Percentiles rank a stretch among this genome's conserved stretches.
Evolutionary conservation across 2,329 filamentous ascomycete species (phyloP).

Genomic region (Xylariaceae sp.): DNA sequence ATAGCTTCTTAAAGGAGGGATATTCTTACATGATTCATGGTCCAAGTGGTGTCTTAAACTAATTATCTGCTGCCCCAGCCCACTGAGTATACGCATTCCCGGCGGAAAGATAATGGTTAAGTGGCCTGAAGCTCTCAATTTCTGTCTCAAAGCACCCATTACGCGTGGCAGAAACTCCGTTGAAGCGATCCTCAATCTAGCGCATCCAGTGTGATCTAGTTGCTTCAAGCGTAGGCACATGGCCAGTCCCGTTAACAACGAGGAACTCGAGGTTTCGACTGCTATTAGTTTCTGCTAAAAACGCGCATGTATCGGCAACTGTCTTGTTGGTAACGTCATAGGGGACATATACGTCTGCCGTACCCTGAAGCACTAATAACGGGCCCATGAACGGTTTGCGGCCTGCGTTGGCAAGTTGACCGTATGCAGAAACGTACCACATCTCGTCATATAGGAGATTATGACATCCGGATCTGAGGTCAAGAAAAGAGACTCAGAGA

Average conservation of each 20-base stretch:
- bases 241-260: slow-evolving; percentile 18
- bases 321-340: slow-evolving; percentile 13
- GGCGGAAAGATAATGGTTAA: slow-evolving; percentile 13
- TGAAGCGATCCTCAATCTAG: slow-evolving; percentile 24
- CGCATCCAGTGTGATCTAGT: slow-evolving; percentile 19
- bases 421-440: slow-evolving; percentile 21
- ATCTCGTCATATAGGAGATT: slow-evolving; percentile 19
- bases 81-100: slow-evolving; percentile 19
- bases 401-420: slow-evolving; percentile 26
- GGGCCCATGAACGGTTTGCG: slow-evolving; percentile 33
- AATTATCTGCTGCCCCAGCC: slow-evolving; percentile 18
- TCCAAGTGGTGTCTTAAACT: slow-evolving; percentile 17
- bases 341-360: slow-evolving; percentile 19
- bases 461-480: slow-evolving; percentile 8
- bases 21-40: slow-evolving; percentile 6
- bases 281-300: not conserved
- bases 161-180: slow-evolving; percentile 8
- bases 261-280: slow-evolving; percentile 17
- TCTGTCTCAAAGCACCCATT: slow-evolving; percentile 12
- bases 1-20: no score
- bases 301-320: slow-evolving; percentile 9
- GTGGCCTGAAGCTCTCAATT: slow-evolving; percentile 14
- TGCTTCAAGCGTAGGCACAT: slow-evolving; percentile 20
- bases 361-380: slow-evolving; percentile 36
- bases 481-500: slow-evolving; percentile 15